These are phyloP conservation scores for Cladorrhinum sp. DNA, from an alignment of 2,329 filamentous ascomycete genomes.

Conservation along the genomic window DNA sequence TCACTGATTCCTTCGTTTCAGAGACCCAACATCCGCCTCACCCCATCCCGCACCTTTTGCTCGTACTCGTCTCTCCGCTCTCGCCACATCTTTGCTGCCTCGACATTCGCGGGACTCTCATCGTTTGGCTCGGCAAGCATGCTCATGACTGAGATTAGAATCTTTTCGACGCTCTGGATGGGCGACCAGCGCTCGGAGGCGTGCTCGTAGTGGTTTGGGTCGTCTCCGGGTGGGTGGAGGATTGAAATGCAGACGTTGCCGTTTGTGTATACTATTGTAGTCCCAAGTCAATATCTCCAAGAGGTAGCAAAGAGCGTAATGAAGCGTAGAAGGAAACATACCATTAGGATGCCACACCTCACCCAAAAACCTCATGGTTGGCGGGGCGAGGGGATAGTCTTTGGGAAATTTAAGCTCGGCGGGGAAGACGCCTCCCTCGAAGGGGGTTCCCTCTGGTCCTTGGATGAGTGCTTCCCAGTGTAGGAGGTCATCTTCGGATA, in stretches of 20 bases:
- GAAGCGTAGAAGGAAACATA: conserved; percentile 42
- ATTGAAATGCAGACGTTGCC: conserved; percentile 98
- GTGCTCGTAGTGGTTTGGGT: conserved; percentile 97
- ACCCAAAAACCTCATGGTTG: conserved; percentile 91
- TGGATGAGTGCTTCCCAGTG: conserved; percentile 96
- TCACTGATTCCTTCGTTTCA: conserved; percentile 2
- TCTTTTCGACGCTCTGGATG: conserved; percentile 97
- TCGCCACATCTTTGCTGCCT: conserved; percentile 95
- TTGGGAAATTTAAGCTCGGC: conserved; percentile 92
- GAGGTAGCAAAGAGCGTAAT: no score
- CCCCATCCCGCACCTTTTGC: conserved; percentile 76
- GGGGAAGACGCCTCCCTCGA: conserved; percentile 92
- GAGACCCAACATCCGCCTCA: conserved; percentile 73
- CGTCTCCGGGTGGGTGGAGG: conserved; percentile 91
- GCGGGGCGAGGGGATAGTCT: conserved; percentile 94
- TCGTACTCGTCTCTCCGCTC: conserved; percentile 83
- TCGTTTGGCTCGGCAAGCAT: conserved; percentile 98
- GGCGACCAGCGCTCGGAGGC: conserved; percentile 94
- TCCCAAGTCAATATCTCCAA: background rate
- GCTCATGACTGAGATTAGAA: conserved; percentile 93
- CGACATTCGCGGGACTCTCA: conserved; percentile 92
- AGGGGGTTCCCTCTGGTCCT: conserved; percentile 92
- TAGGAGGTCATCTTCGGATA: conserved; percentile 92
- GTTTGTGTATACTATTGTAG: conserved; percentile 72
- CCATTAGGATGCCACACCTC: conserved; percentile 97